These are phyloP conservation scores for Kwoniella dejecticola DNA, from an alignment of 768 basidiomycete genomes.

Conservation along the genomic window DNA sequence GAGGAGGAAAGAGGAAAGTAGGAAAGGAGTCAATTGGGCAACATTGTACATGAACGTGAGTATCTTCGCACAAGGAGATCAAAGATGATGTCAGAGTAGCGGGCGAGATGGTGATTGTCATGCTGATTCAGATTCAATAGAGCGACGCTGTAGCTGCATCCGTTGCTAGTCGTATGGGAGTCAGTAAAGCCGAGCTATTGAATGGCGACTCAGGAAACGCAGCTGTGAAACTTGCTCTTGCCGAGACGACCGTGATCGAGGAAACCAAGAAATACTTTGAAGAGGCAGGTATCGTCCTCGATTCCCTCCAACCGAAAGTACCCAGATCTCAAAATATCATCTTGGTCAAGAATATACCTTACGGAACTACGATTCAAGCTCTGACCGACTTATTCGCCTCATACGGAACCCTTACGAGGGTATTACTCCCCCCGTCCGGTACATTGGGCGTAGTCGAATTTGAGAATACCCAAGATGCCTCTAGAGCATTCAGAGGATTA, in stretches of 20 bases:
- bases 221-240: conserved; percentile 91
- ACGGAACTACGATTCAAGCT: conserved; percentile 73
- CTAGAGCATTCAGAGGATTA: conserved; percentile 74
- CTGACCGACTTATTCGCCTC: conserved; percentile 77
- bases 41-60: conserved; percentile 97
- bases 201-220: conserved; percentile 67
- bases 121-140: conserved; percentile 57
- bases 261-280: conserved; percentile 92
- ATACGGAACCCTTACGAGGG: conserved; percentile 69
- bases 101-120: not conserved
- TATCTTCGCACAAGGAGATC: conserved; percentile 32
- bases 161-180: conserved; percentile 81
- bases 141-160: conserved; percentile 91
- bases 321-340: conserved; percentile 73
- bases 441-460: conserved; percentile 92
- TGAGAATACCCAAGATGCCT: conserved; percentile 69
- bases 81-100: not conserved
- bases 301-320: conserved; percentile 41
- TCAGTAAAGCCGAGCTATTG: conserved; percentile 83
- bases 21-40: conserved; percentile 56
- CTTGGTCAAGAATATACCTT: conserved; percentile 95
- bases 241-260: conserved; percentile 92
- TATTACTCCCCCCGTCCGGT: conserved; percentile 86
- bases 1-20: conserved; percentile 52
- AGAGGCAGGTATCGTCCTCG: conserved; percentile 55